These are phyloP conservation scores for Zymoseptoria crescenta DNA, from an alignment of 2,329 filamentous ascomycete species.

Conservation along the genomic window DNA sequence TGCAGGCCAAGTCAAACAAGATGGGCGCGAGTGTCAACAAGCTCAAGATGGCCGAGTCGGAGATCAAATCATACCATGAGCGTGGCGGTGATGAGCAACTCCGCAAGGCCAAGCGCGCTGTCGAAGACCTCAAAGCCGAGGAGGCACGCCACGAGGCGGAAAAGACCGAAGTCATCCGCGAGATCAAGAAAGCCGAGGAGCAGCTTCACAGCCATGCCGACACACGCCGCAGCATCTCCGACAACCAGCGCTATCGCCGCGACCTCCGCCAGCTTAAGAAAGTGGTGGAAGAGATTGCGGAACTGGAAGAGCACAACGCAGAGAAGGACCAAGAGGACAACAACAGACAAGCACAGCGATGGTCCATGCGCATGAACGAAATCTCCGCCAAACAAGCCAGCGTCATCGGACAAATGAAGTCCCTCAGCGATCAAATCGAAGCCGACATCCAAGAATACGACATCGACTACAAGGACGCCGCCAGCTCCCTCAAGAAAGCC, in stretches of 20 bases:
- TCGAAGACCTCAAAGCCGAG: constrained; percentile 58
- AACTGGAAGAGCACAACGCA: constrained; percentile 71
- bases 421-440: constrained; percentile 72
- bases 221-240: constrained; percentile 76
- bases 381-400: constrained; percentile 65
- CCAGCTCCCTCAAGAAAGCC: constrained; percentile 70
- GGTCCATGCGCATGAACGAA: constrained; percentile 60
- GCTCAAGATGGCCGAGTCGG: constrained; percentile 64
- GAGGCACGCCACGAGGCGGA: constrained; percentile 61
- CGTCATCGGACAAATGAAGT: constrained; percentile 69
- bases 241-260: constrained; percentile 81
- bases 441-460: constrained; percentile 73
- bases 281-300: constrained; percentile 61
- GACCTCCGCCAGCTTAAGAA: constrained; percentile 60
- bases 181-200: constrained; percentile 69
- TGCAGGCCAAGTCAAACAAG: constrained; percentile 62
- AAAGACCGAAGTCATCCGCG: constrained; percentile 56
- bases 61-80: constrained; percentile 73
- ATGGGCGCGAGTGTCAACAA: constrained; percentile 69
- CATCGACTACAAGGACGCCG: constrained; percentile 77
- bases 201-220: constrained; percentile 72
- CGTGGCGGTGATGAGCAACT: constrained; percentile 67
- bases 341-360: constrained; percentile 57
- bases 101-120: constrained; percentile 59
- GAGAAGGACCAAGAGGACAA: constrained; percentile 74